Evolutionary conservation across 257 asterid genomes (phyloP), one percentile per base, ranked within the genome.

Genomic region (Penstemon eatonii): DNA sequence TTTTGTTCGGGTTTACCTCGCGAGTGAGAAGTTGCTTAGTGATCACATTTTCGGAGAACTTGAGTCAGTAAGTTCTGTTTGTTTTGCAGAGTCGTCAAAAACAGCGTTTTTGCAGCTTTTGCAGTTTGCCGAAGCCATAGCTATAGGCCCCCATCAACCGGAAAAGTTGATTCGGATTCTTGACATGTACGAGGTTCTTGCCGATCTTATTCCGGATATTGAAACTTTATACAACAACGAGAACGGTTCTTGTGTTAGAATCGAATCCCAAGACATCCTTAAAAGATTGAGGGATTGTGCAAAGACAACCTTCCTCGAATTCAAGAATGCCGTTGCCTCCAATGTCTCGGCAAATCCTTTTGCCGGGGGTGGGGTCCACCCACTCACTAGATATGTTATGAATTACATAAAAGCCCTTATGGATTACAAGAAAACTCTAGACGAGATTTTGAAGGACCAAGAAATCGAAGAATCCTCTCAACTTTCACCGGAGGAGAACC

Each of bases 1-100:
- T 4, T 90, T 93, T 54, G 95, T 90, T 10, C 88, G 96, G 10
- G 79, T 86, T 62, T 87, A 90, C 65, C 96, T 93, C 8, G 86
- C 91, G 5, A 86, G 96, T 9, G 97, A 88, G 44, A 93, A 86
- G 77, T 68, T 85, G 69, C 53, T 93, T 57, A 70, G 90, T 5
- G 96, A 90, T 84, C 99, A 85, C 79, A 87, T 93, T 8, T 90
- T 90, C 38, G 92, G 87, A 8, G 97, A 87, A 58, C 82, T 84
- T 11, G 96, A 83, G 4, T 63, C 86, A 0, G 79, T 79, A 50
- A 68, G 88, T 12, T 67, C 79, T 0, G 78, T 57, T 11, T 90
- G 92, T 49, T 93, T 93, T 19, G 74, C 80, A 0, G 97, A 90
- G 73, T 87, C 96, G 1, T 89, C 97, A 1, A 90, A 79, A 53